Percentiles rank a stretch among this genome's conserved stretches.
These are phyloP conservation scores for Fusarium nanum DNA, from an alignment of 2,329 filamentous ascomycete genomes.

Conservation along the genomic window DNA sequence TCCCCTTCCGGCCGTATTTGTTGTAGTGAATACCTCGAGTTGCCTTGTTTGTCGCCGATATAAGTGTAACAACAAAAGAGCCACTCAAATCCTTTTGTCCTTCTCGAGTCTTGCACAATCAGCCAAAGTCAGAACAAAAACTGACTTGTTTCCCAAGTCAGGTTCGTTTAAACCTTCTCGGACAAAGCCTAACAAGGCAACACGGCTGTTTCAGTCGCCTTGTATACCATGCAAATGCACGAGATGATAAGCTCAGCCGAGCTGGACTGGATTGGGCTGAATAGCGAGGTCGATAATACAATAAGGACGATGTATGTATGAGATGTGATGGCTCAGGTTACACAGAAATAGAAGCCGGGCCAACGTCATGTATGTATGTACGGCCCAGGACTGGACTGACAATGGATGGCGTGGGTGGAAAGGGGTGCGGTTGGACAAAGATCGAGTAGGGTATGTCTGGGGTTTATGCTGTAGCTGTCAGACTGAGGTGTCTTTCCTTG, in stretches of 20 bases:
- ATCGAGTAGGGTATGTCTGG: conserved; percentile 23
- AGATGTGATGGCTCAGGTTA: conserved; percentile 39
- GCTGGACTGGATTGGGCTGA: conserved; percentile 4
- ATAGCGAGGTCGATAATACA: conserved; percentile 27
- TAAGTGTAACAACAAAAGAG: conserved; percentile 14
- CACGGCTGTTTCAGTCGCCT: conserved; percentile 36
- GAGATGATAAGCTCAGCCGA: conserved; percentile 25
- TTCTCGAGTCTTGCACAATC: no score
- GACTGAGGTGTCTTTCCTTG: conserved; percentile 12
- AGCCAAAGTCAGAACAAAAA: conserved; percentile 17
- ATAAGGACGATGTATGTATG: conserved; percentile 20
- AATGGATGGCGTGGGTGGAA: conserved; percentile 10
- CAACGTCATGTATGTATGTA: conserved; percentile 37
- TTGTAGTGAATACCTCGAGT: conserved; percentile 12
- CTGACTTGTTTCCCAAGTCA: conserved; percentile 1
- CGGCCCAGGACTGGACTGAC: conserved; percentile 18
- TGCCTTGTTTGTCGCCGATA: conserved; percentile 19
- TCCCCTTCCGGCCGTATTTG: conserved; percentile 19
- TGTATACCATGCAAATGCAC: conserved; percentile 21
- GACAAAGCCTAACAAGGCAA: conserved; percentile 31
- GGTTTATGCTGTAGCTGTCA: conserved; percentile 30
- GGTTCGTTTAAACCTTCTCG: conserved; percentile 19
- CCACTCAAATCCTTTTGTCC: not conserved
- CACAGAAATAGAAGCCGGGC: conserved; percentile 28
- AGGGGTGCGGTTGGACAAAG: conserved; percentile 36